Evolutionary conservation across 1,284 basidiomycete species (phyloP).

Genomic region (Trichosporon coremiiforme): DNA sequence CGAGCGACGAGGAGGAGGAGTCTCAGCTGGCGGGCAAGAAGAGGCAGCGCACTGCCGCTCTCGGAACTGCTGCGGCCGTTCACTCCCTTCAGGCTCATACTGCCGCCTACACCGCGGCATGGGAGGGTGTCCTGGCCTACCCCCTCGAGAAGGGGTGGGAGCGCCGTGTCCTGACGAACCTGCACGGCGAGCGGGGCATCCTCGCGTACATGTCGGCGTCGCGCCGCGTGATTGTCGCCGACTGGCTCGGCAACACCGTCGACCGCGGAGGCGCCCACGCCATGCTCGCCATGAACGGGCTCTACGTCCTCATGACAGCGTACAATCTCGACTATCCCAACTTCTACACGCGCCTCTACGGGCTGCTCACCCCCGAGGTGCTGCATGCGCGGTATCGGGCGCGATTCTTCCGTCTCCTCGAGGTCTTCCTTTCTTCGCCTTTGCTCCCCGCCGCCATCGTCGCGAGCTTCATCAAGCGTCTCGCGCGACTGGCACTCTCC

Average conservation of each 20-base stretch:
- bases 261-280: slow-evolving; percentile 86
- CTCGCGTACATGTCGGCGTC: slow-evolving; percentile 49
- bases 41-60: slow-evolving; percentile 40
- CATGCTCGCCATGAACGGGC: slow-evolving; percentile 83
- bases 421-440: slow-evolving; percentile 88
- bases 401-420: slow-evolving; percentile 90
- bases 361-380: slow-evolving; percentile 80
- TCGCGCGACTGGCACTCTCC: slow-evolving; percentile 77
- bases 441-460: slow-evolving; percentile 85
- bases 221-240: slow-evolving; percentile 76
- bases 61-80: slow-evolving; percentile 45
- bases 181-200: slow-evolving; percentile 53
- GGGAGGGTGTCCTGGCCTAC: slow-evolving; percentile 43
- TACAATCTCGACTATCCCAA: slow-evolving; percentile 97
- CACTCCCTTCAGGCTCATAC: slow-evolving; percentile 43
- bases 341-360: slow-evolving; percentile 93
- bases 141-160: slow-evolving; percentile 43
- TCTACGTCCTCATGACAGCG: slow-evolving; percentile 87
- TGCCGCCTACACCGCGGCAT: slow-evolving; percentile 43
- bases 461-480: slow-evolving; percentile 90
- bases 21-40: slow-evolving; percentile 48
- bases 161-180: slow-evolving; percentile 44
- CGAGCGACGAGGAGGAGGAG: slow-evolving; percentile 58
- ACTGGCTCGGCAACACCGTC: slow-evolving; percentile 88
- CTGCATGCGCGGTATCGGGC: slow-evolving; percentile 91